phyloP scores from a whole-genome alignment of 208 protist species.

The Balamuthia mandrillaris region DNA sequence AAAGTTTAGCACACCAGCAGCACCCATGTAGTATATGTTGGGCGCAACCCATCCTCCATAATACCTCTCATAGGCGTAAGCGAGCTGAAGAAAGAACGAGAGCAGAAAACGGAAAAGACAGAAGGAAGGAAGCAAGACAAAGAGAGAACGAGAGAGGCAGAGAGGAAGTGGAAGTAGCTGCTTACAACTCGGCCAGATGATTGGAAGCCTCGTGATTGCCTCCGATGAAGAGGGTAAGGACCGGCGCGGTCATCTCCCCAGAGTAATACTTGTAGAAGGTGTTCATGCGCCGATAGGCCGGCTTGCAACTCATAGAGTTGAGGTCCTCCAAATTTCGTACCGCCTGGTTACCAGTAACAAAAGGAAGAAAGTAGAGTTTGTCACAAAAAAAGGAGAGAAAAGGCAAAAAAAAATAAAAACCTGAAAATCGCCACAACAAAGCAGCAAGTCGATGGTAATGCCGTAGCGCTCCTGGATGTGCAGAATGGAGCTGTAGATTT shows the following conservation, averaged over 20 bases:
- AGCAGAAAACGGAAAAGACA: no score
- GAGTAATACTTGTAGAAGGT: constrained; percentile 94
- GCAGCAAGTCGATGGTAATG: constrained; percentile 89
- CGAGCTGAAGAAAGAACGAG: no score
- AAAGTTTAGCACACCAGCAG: constrained; percentile 85
- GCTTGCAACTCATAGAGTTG: constrained; percentile 86
- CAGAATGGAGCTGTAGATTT: constrained; percentile 83
- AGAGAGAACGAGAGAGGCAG: not conserved
- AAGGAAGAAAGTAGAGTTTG: no score
- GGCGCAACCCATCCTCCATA: constrained; percentile 93
- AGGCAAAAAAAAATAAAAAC: constrained; percentile 34
- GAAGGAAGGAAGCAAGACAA: not conserved
- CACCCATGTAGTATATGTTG: constrained; percentile 98
- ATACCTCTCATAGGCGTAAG: constrained; percentile 23
- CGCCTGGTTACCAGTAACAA: no score
- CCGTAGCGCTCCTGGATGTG: constrained; percentile 74
- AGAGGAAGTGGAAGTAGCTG: no score
- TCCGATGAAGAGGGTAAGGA: constrained; percentile 96
- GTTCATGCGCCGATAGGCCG: constrained; percentile 87
- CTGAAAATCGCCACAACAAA: constrained; percentile 98
- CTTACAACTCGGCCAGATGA: constrained; percentile 84
- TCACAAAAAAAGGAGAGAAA: not conserved
- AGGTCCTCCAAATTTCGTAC: constrained; percentile 88
- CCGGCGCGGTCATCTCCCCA: constrained; percentile 81
- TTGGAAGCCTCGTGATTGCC: constrained; percentile 98